A percentile compares a stretch with the other conserved stretches of the same genome.
Evolutionary conservation across 768 basidiomycete genomes (phyloP).

Genomic region (Tricholoma bakamatsutake): DNA sequence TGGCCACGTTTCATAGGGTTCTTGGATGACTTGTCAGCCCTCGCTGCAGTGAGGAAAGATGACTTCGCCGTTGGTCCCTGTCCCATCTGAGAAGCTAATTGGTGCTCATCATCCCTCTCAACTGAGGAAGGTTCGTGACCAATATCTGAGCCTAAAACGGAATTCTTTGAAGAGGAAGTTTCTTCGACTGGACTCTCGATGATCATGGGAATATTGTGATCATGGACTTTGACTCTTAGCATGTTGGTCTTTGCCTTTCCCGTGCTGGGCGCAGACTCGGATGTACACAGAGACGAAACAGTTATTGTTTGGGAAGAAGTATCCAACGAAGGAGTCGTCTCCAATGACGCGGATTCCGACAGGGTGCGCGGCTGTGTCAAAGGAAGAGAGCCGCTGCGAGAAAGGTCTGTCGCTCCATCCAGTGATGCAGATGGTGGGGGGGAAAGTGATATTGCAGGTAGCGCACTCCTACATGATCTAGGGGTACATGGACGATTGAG

Average conservation of each 20-base stretch:
- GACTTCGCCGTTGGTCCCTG: neutral
- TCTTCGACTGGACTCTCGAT: constrained; percentile 34
- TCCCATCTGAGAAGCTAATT: neutral
- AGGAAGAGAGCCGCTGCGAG: constrained; percentile 1
- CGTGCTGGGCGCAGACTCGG: constrained; percentile 7
- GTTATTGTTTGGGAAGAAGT: constrained; percentile 23
- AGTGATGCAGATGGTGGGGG: constrained; percentile 1
- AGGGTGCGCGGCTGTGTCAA: neutral
- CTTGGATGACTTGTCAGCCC: constrained; percentile 24
- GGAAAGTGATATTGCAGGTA: constrained; percentile 8
- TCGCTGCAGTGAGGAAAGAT: neutral
- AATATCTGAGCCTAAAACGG: constrained; percentile 10
- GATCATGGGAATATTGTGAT: constrained; percentile 24
- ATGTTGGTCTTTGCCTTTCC: constrained; percentile 5
- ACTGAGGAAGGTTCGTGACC: constrained; percentile 10
- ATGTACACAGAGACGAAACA: constrained; percentile 15
- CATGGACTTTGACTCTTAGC: constrained; percentile 16
- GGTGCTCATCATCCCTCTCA: constrained; percentile 9
- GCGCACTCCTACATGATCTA: neutral
- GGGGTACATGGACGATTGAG: constrained; percentile 4
- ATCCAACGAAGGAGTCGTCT: constrained; percentile 23
- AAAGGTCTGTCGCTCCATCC: neutral
- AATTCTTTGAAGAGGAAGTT: constrained; percentile 2
- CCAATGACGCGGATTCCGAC: constrained; percentile 19
- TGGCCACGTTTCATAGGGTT: constrained; percentile 32